Base-by-base conservation (phyloP, 306 rosid genomes). In the Sechiopsis laciniata region DNA sequence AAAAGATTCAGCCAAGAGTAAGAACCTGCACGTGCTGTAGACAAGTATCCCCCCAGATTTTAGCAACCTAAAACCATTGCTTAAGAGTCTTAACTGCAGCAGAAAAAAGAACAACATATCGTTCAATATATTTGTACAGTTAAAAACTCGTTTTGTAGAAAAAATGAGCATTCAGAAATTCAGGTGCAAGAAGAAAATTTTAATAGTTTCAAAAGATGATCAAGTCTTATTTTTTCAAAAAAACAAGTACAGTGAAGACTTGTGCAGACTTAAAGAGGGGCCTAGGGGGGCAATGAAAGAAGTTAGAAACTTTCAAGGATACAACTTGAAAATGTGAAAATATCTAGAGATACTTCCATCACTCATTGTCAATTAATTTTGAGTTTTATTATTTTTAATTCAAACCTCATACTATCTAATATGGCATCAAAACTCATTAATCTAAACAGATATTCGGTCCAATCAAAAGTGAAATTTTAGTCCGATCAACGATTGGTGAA, bases 11-110 rank as follows among this genome's bases (percentile, higher is more conserved):
- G 26, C 45, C 50, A 72, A 24, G 5, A 63, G 72, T 79, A 69
- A 71, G 78, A 69, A 94, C 99, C 96, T 91, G 97, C 99, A 94
- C 79, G 99, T 94, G 87, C 97, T 94, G 79, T 89, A 94, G 84
- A 94, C 79, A 15, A 94, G 96, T 63, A 82, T 51, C 1, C 99
- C 96, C 55, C 92, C 89, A 19, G 84, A 88, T 85, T 89, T 94
- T 51, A 91, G 87, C 79, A 89, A 82, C 70, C 87, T 78, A 90
- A 94, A 94, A 75, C 99, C 97, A 64, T 91, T 94, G 22, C 75
- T 79, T 22, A 94, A 89, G 61, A 94, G 96, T 81, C 82, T 84
- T 42, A 91, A 80, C 99, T 94, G 91, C 80, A 82, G 79, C 48
- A 65, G 55, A 79, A 63, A 80, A 54, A 77, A 77, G 52, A 69